Evolutionary conservation across 2,329 filamentous ascomycete genomes (phyloP).

Genomic region (Fusarium xyrophilum): DNA sequence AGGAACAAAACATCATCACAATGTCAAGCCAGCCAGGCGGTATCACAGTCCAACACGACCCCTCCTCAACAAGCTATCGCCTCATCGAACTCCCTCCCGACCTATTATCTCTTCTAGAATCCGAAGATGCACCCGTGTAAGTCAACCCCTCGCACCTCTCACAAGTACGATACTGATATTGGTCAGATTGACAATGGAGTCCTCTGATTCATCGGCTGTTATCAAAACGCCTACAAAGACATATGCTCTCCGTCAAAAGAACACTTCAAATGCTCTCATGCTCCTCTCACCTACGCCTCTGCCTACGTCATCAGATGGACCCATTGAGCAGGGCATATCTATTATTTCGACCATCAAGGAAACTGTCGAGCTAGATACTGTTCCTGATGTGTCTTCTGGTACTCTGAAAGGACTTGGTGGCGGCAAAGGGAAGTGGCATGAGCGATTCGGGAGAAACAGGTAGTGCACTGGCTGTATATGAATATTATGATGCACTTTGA

Average conservation of each 20-base stretch:
- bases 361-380: conserved; percentile 64
- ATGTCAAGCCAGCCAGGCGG: conserved; percentile 59
- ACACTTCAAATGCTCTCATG: conserved; percentile 71
- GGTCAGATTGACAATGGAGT: conserved; percentile 56
- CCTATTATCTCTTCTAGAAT: conserved; percentile 62
- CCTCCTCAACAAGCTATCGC: conserved; percentile 60
- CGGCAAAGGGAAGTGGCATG: conserved; percentile 64
- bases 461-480: conserved; percentile 33
- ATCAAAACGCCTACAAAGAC: conserved; percentile 59
- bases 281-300: conserved; percentile 49
- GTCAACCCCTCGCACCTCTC: conserved; percentile 35
- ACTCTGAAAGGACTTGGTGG: conserved; percentile 39
- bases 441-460: conserved; percentile 61
- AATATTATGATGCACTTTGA: background rate
- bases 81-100: conserved; percentile 69
- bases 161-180: background rate
- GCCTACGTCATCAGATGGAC: conserved; percentile 1
- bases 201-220: conserved; percentile 58
- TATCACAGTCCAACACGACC: conserved; percentile 59
- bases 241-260: conserved; percentile 69
- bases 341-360: conserved; percentile 66
- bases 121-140: conserved; percentile 60
- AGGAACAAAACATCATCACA: background rate
- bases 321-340: conserved; percentile 49
- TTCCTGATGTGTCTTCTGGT: conserved; percentile 45